Percentiles rank a stretch among this genome's conserved stretches.
Evolutionary conservation across 139 green algal species (phyloP).

Genomic region (Auxenochlorella protothecoides): DNA sequence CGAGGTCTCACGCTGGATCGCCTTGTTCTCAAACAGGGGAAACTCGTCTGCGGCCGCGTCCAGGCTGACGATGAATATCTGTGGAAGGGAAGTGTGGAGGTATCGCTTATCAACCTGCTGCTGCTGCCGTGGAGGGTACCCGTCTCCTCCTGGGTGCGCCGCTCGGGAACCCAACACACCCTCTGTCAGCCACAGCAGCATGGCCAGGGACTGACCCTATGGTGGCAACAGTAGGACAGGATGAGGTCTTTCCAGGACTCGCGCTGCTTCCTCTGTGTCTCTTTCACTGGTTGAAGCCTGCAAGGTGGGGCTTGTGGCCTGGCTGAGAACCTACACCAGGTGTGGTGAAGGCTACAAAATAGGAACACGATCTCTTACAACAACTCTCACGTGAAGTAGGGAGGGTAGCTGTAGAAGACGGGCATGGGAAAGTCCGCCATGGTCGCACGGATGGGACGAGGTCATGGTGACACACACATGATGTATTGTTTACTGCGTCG

Average conservation of each 20-base stretch:
- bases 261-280: conserved; percentile 67
- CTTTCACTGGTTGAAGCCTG: conserved; percentile 72
- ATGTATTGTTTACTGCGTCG: too few relatives aligned
- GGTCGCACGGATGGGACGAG: neutral
- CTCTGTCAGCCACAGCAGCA: too few relatives aligned
- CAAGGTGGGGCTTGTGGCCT: conserved; percentile 1
- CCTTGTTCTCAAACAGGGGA: conserved; percentile 48
- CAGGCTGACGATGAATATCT: conserved; percentile 40
- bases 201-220: conserved; percentile 33
- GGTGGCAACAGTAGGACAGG: conserved; percentile 53
- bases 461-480: too few relatives aligned
- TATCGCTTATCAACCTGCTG: too few relatives aligned
- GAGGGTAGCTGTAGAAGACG: conserved; percentile 56
- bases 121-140: too few relatives aligned
- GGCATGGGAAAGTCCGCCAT: conserved; percentile 37
- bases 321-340: too few relatives aligned
- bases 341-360: neutral
- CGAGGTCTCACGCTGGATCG: conserved; percentile 50
- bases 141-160: too few relatives aligned
- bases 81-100: neutral
- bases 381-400: conserved; percentile 58
- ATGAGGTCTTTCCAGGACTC: conserved; percentile 61
- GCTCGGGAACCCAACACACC: too few relatives aligned
- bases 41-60: conserved; percentile 29
- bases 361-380: neutral